Evolutionary conservation across 2,329 filamentous ascomycete genomes (phyloP), one percentile per base, ranked within the genome.

Genomic region (Clarireedia sp.): DNA sequence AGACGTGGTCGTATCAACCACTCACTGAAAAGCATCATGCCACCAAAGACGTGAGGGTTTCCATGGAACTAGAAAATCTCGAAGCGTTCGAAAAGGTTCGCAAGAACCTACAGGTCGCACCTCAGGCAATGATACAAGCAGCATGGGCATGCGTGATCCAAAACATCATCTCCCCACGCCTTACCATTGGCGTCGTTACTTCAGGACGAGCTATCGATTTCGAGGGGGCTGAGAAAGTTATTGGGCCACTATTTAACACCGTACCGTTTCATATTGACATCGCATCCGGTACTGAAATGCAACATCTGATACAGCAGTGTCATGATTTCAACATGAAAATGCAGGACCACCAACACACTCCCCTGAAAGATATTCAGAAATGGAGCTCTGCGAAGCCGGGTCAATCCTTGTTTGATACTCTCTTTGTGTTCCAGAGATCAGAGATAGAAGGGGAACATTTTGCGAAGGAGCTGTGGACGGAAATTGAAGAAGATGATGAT

Each of bases 241-340:
- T 94, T 43, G 92, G 91, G 0, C 91, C 92, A 0, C 72, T 96
- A 19, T 95, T 96, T 77, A 96, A 96, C 67, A 96, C 90, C 0
- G 74, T 96, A 1, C 90, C 91, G 0, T 90, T 87, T 66, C 77
- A 80, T 54, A 70, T 83, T 36, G 66, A 72, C 5, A 61, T 78
- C 14, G 58, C 70, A 6, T 60, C 68, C 0, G 65, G 69, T 0
- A 72, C 77, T 4, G 81, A 76, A 0, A 90, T 86, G 82, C 67
- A 71, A 0, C 75, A 79, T 0, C 69, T 90, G 1, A 74, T 90
- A 21, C 74, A 72, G 16, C 72, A 74, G 50, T 89, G 87, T 58
- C 89, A 96, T 63, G 71, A 81, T 0, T 90, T 86, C 66, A 89
- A 89, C 66, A 78, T 82, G 1, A 73, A 78, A 0, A 77, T 81